A percentile compares a stretch with the other conserved stretches of the same genome.
Evolutionary conservation across 306 rosid genomes (phyloP).

Genomic region (Dalbergia cultrata): DNA sequence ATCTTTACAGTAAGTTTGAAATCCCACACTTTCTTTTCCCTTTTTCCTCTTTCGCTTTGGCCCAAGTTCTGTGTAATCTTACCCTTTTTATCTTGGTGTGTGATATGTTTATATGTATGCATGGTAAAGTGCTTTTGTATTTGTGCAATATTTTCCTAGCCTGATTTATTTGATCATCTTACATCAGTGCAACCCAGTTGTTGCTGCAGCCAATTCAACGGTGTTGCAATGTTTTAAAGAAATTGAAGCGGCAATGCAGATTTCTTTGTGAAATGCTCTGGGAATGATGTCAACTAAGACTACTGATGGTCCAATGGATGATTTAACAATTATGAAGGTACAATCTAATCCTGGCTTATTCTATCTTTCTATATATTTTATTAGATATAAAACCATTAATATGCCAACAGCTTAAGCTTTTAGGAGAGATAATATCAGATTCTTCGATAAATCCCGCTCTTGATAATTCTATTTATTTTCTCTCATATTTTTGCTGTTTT

Average conservation of each 20-base stretch:
- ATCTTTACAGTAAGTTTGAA: constrained; percentile 84
- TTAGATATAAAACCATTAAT: too few relatives aligned
- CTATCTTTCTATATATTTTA: constrained; percentile 7
- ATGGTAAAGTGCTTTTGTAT: neutral
- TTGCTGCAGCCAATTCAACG: constrained; percentile 97
- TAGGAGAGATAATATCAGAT: too few relatives aligned
- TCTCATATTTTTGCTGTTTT: too few relatives aligned
- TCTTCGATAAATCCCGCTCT: too few relatives aligned
- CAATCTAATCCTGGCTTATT: constrained; percentile 19
- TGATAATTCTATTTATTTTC: too few relatives aligned
- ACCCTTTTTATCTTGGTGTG: constrained; percentile 6
- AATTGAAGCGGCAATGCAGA: constrained; percentile 97
- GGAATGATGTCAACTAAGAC: constrained; percentile 77
- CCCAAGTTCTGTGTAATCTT: constrained; percentile 11
- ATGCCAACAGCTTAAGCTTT: too few relatives aligned
- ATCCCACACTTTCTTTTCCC: neutral
- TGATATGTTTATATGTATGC: neutral
- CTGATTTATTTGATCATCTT: constrained; percentile 41
- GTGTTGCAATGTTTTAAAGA: constrained; percentile 93
- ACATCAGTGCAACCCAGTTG: constrained; percentile 86
- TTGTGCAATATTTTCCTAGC: constrained; percentile 22
- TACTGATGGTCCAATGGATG: constrained; percentile 94
- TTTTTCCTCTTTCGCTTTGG: constrained; percentile 4
- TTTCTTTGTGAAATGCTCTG: constrained; percentile 89
- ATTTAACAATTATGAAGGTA: constrained; percentile 97